Evolutionary conservation across 257 asterid genomes (phyloP), one percentile per base, ranked within the genome.

Genomic region (Lavandula angustifolia): DNA sequence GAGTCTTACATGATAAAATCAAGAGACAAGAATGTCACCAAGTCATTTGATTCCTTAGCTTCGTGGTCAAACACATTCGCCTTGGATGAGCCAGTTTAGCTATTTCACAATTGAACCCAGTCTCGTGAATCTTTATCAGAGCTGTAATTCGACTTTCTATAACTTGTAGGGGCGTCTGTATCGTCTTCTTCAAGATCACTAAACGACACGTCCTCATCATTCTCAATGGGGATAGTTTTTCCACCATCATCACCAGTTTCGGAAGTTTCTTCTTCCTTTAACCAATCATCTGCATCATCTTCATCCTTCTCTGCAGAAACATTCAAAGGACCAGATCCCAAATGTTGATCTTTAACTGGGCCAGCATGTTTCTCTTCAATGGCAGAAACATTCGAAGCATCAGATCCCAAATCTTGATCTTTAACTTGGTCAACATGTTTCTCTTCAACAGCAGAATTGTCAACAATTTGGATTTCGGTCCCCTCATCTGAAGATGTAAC

Each of bases 161-260:
- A 71, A 70, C 70, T 86, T 5, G 81, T 58, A 3, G 86, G 78
- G 35, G 52, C 73, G 16, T 88, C 96, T 9, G 52, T 85, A 62
- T 94, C 98, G 6, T 94, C 95, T 32, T 92, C 99, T 74, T 94
- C 99, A 56, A 94, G 98, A 79, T 94, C 99, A 70, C 99, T 94
- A 60, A 94, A 94, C 2, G 99, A 88, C 60, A 94, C 99, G 16
- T 91, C 99, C 37, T 94, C 99, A 10, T 94, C 99, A 37, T 84
- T 81, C 76, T 79, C 91, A 16, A 87, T 64, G 37, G 84, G 81
- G 48, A 78, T 79, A 46, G 75, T 55, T 61, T 83, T 71, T 63
- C 82, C 82, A 72, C 66, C 67, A 31, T 66, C 46, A 27, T 69
- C 80, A 27, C 74, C 79, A 18, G 49, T 64, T 67, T 81, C 99